Evolutionary conservation across 495 filamentous ascomycete genomes (phyloP).

Genomic region (Bathelium albidoporum): DNA sequence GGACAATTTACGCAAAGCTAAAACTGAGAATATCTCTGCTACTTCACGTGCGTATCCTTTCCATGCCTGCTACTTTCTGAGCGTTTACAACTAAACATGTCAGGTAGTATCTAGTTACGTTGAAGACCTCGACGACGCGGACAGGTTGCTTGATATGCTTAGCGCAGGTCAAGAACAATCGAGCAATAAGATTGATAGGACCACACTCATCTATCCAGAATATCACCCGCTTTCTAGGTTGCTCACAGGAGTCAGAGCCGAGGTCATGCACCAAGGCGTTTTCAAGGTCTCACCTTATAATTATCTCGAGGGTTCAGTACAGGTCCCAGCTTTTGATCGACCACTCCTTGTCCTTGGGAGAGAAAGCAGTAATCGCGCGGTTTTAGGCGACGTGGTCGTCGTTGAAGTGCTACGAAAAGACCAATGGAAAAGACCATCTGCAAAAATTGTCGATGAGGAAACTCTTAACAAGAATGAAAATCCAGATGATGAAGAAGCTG

Average conservation of each 20-base stretch:
- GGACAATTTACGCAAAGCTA: conserved; percentile 75
- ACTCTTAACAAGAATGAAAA: conserved; percentile 87
- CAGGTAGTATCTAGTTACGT: conserved; percentile 61
- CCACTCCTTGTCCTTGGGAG: conserved; percentile 80
- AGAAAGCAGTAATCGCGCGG: conserved; percentile 89
- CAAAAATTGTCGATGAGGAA: conserved; percentile 92
- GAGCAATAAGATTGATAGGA: conserved; percentile 49
- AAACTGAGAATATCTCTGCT: conserved; percentile 54
- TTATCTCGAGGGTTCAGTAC: conserved; percentile 84
- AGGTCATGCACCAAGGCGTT: conserved; percentile 80
- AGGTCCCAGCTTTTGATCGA: conserved; percentile 81
- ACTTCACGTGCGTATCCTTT: conserved; percentile 15
- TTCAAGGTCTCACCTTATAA: conserved; percentile 98
- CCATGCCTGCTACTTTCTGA: not conserved
- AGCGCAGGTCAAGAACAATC: conserved; percentile 59
- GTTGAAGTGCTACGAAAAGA: conserved; percentile 85
- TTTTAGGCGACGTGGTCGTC: conserved; percentile 84
- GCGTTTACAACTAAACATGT: not conserved
- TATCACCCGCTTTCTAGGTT: conserved; percentile 87
- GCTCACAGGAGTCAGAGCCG: conserved; percentile 80
- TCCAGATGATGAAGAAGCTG: conserved; percentile 65
- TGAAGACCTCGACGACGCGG: conserved; percentile 67
- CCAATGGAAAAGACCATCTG: conserved; percentile 92
- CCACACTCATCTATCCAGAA: conserved; percentile 63
- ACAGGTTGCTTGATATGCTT: conserved; percentile 89